These are phyloP conservation scores for Rhizopus arrhizus DNA, from an alignment of 371 early-diverging fungal genomes.

Conservation along the genomic window DNA sequence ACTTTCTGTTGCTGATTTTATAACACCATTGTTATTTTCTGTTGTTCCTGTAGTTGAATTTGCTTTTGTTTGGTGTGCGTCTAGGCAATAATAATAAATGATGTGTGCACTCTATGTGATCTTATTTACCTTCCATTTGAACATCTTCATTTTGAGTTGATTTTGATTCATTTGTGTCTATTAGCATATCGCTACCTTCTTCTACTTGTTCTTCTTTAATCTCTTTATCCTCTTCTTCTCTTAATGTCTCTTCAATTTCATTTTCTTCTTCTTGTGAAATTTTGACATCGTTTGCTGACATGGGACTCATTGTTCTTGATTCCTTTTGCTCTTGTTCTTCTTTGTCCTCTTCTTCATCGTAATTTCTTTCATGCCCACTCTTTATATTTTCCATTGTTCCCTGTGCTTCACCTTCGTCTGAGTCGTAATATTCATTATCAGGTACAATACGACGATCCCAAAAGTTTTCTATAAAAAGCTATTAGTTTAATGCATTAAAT, in stretches of 20 bases:
- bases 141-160: constrained; percentile 10
- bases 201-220: constrained; percentile 16
- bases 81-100: not conserved
- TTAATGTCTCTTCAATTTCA: constrained; percentile 31
- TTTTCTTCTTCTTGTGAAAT: constrained; percentile 43
- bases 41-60: not conserved
- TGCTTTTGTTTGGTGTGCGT: not conserved
- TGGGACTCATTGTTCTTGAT: constrained; percentile 6
- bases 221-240: constrained; percentile 33
- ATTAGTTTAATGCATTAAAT: not conserved
- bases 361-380: constrained; percentile 38
- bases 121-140: constrained; percentile 15
- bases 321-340: not conserved
- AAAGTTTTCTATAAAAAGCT: constrained; percentile 41
- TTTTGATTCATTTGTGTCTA: not conserved
- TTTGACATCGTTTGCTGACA: constrained; percentile 16
- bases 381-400: constrained; percentile 26
- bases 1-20: constrained; percentile 33
- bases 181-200: not conserved
- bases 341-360: constrained; percentile 18
- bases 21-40: not conserved
- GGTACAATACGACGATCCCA: constrained; percentile 66
- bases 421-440: constrained; percentile 69
- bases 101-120: not conserved
- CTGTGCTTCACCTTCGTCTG: constrained; percentile 66